Evolutionary conservation across 164 flowering plant genomes (phyloP).

Genomic region (Magnolia kwangsiensis): DNA sequence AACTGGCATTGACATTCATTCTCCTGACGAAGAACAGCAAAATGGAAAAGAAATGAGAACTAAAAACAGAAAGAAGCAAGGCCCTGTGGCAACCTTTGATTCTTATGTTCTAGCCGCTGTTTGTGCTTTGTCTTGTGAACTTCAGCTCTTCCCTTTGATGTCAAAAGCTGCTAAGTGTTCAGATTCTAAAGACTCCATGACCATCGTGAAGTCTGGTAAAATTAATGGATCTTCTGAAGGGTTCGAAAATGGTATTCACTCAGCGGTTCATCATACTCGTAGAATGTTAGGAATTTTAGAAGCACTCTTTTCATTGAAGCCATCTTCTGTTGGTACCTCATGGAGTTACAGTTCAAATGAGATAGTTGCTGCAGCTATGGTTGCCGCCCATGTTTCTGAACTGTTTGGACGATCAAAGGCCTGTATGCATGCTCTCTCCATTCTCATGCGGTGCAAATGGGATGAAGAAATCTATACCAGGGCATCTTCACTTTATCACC

Average conservation of each 20-base stretch:
- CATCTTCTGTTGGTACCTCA: conserved; percentile 86
- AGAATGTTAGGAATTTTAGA: conserved; percentile 81
- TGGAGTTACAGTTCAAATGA: conserved; percentile 97
- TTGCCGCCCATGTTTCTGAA: conserved; percentile 95
- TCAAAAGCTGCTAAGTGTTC: conserved; percentile 40
- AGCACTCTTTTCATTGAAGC: conserved; percentile 82
- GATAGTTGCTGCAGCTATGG: conserved; percentile 98
- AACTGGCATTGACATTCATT: conserved; percentile 36
- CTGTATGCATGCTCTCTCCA: conserved; percentile 82
- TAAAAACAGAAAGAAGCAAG: conserved; percentile 54
- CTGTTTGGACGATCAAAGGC: conserved; percentile 84
- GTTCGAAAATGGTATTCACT: conserved; percentile 46
- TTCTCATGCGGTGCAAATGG: conserved; percentile 84
- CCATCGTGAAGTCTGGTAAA: conserved; percentile 40
- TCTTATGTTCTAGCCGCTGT: conserved; percentile 95
- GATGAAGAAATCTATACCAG: conserved; percentile 66
- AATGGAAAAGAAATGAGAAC: conserved; percentile 27
- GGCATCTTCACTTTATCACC: conserved; percentile 87
- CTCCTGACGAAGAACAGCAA: conserved; percentile 39
- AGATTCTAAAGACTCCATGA: conserved; percentile 21
- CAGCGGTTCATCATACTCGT: conserved; percentile 73
- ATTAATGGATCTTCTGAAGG: conserved; percentile 48
- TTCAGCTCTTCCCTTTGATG: conserved; percentile 78
- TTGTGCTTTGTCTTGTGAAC: conserved; percentile 93
- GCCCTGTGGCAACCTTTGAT: conserved; percentile 95